These are phyloP conservation scores for Penicillium sp. DNA, from an alignment of 2,329 filamentous ascomycete genomes.

Conservation along the genomic window DNA sequence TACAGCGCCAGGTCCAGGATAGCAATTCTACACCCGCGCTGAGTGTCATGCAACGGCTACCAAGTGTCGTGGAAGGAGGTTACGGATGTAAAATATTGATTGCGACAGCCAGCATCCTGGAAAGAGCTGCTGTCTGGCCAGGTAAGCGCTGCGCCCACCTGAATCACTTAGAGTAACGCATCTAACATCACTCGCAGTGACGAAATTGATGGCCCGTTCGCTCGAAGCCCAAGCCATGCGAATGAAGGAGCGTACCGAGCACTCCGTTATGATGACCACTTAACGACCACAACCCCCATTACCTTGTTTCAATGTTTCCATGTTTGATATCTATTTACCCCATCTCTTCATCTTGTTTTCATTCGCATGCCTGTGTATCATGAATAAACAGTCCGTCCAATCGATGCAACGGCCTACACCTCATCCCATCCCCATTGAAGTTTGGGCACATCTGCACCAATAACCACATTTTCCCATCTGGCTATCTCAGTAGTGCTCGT, in stretches of 20 bases:
- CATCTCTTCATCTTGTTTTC: neutral
- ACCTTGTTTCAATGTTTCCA: slow-evolving; percentile 4
- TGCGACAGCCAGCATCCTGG: slow-evolving; percentile 80
- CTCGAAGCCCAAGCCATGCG: slow-evolving; percentile 62
- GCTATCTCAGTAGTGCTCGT: slow-evolving; percentile 3
- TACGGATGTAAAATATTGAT: slow-evolving; percentile 81
- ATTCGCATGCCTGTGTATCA: slow-evolving; percentile 14
- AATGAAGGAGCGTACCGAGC: slow-evolving; percentile 57
- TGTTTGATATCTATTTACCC: slow-evolving; percentile 1
- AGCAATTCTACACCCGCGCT: slow-evolving; percentile 52
- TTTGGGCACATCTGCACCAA: slow-evolving; percentile 1
- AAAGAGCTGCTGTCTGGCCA: slow-evolving; percentile 89
- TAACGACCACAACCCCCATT: slow-evolving; percentile 18
- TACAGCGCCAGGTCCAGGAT: slow-evolving; percentile 59
- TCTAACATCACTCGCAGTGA: slow-evolving; percentile 49
- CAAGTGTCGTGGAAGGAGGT: slow-evolving; percentile 62
- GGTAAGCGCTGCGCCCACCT: slow-evolving; percentile 52
- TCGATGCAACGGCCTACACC: slow-evolving; percentile 1
- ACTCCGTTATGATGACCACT: slow-evolving; percentile 31
- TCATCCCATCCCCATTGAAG: neutral
- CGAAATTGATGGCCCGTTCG: slow-evolving; percentile 65
- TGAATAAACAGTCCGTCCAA: slow-evolving; percentile 12
- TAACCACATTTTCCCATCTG: neutral
- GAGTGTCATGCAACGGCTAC: slow-evolving; percentile 51
- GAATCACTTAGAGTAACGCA: neutral